phyloP scores from a whole-genome alignment of 176 grass and related monocot genomes.

The Musa beccarii region DNA sequence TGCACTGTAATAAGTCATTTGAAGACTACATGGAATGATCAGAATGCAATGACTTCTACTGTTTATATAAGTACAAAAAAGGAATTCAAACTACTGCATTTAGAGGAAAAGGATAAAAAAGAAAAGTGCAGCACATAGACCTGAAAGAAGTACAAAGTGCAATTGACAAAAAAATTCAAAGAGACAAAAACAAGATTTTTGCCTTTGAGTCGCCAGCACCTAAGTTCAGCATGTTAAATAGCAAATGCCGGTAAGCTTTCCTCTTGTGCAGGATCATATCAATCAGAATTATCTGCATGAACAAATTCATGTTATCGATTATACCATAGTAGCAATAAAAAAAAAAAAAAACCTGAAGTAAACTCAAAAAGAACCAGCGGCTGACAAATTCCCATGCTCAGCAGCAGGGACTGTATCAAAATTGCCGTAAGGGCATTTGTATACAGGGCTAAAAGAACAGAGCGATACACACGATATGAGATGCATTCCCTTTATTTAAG shows the following conservation, averaged over 20 bases:
- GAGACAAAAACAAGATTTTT: background rate
- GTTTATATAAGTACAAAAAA: background rate
- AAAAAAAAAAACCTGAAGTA: background rate
- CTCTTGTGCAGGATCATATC: slow-evolving; percentile 89
- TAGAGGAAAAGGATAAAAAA: background rate
- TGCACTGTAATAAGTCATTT: background rate
- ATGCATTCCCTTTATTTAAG: background rate
- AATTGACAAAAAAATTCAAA: background rate
- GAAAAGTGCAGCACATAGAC: background rate
- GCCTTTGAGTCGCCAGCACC: slow-evolving; percentile 60
- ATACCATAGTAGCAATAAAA: background rate
- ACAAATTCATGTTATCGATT: background rate
- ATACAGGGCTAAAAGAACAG: background rate
- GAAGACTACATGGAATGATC: background rate
- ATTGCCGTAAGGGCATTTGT: background rate
- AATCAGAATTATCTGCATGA: slow-evolving; percentile 83
- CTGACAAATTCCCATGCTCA: too few species aligned
- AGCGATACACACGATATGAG: background rate
- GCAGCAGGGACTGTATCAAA: background rate
- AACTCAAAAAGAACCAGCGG: background rate
- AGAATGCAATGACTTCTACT: background rate
- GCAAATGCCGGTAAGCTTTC: slow-evolving; percentile 73
- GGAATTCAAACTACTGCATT: background rate
- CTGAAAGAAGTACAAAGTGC: background rate
- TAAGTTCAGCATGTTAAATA: slow-evolving; percentile 68